Evolutionary conservation across 2,329 filamentous ascomycete genomes (phyloP).

Genomic region (Neocucurbitaria cava): DNA sequence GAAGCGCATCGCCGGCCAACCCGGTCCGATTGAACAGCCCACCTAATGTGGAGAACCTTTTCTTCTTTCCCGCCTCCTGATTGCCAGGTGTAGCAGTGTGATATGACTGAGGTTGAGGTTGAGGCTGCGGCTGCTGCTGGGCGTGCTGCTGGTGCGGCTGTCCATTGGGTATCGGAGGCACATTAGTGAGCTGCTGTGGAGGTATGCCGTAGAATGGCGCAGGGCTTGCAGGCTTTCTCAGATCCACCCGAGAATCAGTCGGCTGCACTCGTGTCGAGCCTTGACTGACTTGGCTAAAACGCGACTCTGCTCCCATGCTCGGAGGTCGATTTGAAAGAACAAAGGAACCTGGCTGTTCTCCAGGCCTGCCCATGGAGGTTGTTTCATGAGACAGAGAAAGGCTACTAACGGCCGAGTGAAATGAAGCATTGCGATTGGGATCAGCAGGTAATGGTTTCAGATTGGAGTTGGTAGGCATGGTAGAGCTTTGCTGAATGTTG

Average conservation of each 20-base stretch:
- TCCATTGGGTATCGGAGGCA: slow-evolving; percentile 7
- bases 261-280: slow-evolving; percentile 38
- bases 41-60: slow-evolving; percentile 54
- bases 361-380: slow-evolving; percentile 16
- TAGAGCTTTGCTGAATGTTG: slow-evolving; percentile 14
- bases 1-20: slow-evolving; percentile 32
- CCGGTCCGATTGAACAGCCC: slow-evolving; percentile 52
- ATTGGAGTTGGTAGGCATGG: slow-evolving; percentile 6
- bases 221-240: slow-evolving; percentile 31
- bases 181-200: slow-evolving; percentile 24
- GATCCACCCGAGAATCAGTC: slow-evolving; percentile 36
- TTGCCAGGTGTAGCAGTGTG: slow-evolving; percentile 20
- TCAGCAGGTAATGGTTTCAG: slow-evolving; percentile 5
- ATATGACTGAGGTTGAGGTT: slow-evolving; percentile 14
- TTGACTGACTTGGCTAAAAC: slow-evolving; percentile 39
- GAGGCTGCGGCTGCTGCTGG: not conserved
- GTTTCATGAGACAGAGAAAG: slow-evolving; percentile 29
- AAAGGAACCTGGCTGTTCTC: slow-evolving; percentile 20
- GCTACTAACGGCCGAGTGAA: slow-evolving; percentile 34
- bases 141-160: slow-evolving; percentile 14
- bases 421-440: slow-evolving; percentile 26
- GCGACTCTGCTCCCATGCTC: slow-evolving; percentile 38
- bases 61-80: slow-evolving; percentile 48
- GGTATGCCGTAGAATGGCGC: slow-evolving; percentile 32
- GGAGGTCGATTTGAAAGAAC: slow-evolving; percentile 25